phyloP scores from a whole-genome alignment of 2,329 filamentous ascomycete genomes.

The Neurospora sp. region DNA sequence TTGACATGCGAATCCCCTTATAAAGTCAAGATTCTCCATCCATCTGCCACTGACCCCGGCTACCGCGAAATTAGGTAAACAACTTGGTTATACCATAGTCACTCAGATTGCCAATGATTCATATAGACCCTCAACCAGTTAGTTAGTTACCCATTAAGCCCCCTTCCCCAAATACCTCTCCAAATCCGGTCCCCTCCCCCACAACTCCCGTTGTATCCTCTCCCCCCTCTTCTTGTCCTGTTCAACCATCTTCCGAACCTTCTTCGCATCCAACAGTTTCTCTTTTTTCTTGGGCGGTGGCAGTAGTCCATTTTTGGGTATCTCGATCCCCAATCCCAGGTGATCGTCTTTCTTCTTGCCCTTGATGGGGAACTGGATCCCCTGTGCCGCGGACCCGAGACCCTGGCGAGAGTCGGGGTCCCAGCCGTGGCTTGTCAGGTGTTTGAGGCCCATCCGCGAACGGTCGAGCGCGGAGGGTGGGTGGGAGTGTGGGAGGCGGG shows the following conservation, averaged over 20 bases:
- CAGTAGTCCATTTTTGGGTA: slow-evolving; percentile 30
- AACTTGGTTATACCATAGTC: neutral
- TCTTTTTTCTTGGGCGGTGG: slow-evolving; percentile 31
- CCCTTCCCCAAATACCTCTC: slow-evolving; percentile 56
- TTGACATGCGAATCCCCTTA: neutral
- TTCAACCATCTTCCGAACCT: slow-evolving; percentile 50
- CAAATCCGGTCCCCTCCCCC: slow-evolving; percentile 57
- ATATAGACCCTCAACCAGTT: no score
- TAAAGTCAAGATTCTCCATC: neutral
- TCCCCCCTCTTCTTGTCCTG: slow-evolving; percentile 54
- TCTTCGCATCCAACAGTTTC: slow-evolving; percentile 56
- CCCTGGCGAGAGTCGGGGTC: slow-evolving; percentile 64
- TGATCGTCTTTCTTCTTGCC: slow-evolving; percentile 62
- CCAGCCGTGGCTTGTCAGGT: slow-evolving; percentile 60
- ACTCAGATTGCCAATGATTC: no score
- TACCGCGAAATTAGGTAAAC: neutral
- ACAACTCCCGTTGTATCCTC: slow-evolving; percentile 60
- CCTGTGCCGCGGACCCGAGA: slow-evolving; percentile 60
- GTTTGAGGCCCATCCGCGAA: slow-evolving; percentile 56
- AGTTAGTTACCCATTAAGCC: neutral
- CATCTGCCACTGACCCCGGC: neutral
- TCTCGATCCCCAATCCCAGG: slow-evolving; percentile 55
- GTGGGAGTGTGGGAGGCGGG: slow-evolving; percentile 57
- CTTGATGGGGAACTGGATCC: slow-evolving; percentile 68
- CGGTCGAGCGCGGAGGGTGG: slow-evolving; percentile 64